Conservation (phyloP, 2,329 filamentous ascomycete genomes). For the Colletotrichum cereale region DNA sequence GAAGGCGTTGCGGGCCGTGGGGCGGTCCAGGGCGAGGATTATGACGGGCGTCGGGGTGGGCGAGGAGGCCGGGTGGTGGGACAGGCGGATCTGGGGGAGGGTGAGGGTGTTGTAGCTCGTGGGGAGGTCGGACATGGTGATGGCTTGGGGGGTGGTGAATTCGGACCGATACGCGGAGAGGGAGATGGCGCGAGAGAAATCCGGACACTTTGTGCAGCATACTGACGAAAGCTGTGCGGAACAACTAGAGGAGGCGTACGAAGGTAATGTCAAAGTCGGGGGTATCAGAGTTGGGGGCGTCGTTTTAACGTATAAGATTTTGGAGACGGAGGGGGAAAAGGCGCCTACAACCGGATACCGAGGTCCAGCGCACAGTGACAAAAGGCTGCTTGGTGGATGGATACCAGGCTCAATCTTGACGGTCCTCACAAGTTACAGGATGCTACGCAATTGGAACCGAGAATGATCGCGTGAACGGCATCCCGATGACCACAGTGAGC, state of each 20-base stretch:
- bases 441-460: neutral
- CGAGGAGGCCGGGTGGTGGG: slow-evolving; percentile 63
- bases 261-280: neutral
- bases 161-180: neutral
- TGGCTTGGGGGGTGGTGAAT: neutral
- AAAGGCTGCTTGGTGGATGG: neutral
- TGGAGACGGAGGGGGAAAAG: slow-evolving; percentile 25
- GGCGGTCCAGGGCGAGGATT: slow-evolving; percentile 74
- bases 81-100: slow-evolving; percentile 60
- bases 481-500: neutral
- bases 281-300: too few relatives aligned
- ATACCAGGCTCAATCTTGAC: neutral
- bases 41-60: slow-evolving; percentile 71
- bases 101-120: slow-evolving; percentile 56
- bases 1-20: slow-evolving; percentile 77
- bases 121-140: slow-evolving; percentile 43
- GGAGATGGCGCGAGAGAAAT: neutral
- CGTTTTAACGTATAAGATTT: neutral
- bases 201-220: neutral
- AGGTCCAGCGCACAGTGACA: slow-evolving; percentile 21
- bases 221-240: neutral
- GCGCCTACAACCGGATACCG: slow-evolving; percentile 24
- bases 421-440: neutral
- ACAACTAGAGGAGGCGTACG: too few relatives aligned
- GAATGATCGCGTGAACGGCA: neutral